Conservation (phyloP, 2,329 filamentous ascomycete genomes). For the Diaporthe sp. region DNA sequence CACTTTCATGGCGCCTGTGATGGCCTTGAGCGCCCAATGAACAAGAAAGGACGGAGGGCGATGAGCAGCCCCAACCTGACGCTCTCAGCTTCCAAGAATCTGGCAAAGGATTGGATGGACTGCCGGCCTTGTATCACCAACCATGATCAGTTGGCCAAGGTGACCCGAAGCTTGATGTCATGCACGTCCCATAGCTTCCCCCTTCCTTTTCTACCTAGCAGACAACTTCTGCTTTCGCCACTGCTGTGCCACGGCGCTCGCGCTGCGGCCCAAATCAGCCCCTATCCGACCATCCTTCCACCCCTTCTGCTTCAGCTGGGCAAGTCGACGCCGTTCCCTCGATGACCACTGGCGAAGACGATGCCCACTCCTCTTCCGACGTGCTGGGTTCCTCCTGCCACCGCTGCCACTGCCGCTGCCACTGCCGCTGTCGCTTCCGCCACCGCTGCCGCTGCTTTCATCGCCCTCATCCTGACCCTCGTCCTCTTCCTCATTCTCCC, state of each 20-base stretch:
- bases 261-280: background rate
- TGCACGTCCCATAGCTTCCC: background rate
- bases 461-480: background rate
- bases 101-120: no score
- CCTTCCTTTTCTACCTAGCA: background rate
- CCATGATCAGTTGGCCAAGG: background rate
- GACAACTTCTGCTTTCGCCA: background rate
- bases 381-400: background rate
- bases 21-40: no score
- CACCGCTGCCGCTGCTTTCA: background rate
- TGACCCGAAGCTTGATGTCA: background rate
- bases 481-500: background rate
- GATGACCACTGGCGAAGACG: background rate
- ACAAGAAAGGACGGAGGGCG: no score
- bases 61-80: no score
- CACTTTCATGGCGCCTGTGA: no score
- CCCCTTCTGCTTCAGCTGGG: background rate
- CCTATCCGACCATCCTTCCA: background rate
- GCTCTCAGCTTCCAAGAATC: no score
- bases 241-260: background rate
- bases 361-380: background rate
- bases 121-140: no score
- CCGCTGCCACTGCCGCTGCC: no score
- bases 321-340: background rate
- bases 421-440: no score